These are phyloP conservation scores for Mortierella hygrophila DNA, from an alignment of 192 early-diverging fungal genomes.

Conservation along the genomic window DNA sequence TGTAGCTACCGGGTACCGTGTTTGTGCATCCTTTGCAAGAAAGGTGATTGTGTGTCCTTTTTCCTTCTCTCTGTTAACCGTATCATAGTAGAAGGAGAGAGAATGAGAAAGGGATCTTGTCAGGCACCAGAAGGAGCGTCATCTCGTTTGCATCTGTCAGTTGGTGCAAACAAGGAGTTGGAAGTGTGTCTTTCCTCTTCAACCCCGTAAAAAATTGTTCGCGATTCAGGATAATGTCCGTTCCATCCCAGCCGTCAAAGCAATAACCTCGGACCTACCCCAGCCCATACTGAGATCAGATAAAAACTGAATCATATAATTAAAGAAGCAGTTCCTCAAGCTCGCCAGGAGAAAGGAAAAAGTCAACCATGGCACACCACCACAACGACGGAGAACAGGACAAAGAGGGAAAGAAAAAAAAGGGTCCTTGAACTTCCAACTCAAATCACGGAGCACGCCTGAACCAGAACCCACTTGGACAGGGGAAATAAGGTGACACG, in stretches of 20 bases:
- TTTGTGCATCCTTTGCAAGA: not conserved
- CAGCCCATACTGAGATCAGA: conserved; percentile 21
- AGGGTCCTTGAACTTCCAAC: not conserved
- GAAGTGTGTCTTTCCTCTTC: not conserved
- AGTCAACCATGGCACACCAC: no score
- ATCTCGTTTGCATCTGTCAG: not conserved
- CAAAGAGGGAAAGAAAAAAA: not conserved
- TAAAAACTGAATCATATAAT: conserved; percentile 17
- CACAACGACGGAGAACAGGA: no score
- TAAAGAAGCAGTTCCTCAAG: not conserved
- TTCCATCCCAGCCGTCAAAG: not conserved
- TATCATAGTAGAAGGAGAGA: not conserved
- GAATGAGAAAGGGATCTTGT: not conserved
- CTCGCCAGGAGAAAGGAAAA: not conserved
- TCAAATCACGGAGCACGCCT: not conserved
- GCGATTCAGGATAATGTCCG: not conserved
- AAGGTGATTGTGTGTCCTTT: not conserved
- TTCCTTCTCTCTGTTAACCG: not conserved
- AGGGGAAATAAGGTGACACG: not conserved
- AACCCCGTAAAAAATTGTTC: not conserved
- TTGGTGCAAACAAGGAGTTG: not conserved
- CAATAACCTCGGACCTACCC: not conserved
- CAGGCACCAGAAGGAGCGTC: not conserved
- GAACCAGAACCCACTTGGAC: not conserved
- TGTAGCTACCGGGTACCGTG: no score